phyloP scores from a whole-genome alignment of 768 basidiomycete species.

The Hirschioporus abietinus region DNA sequence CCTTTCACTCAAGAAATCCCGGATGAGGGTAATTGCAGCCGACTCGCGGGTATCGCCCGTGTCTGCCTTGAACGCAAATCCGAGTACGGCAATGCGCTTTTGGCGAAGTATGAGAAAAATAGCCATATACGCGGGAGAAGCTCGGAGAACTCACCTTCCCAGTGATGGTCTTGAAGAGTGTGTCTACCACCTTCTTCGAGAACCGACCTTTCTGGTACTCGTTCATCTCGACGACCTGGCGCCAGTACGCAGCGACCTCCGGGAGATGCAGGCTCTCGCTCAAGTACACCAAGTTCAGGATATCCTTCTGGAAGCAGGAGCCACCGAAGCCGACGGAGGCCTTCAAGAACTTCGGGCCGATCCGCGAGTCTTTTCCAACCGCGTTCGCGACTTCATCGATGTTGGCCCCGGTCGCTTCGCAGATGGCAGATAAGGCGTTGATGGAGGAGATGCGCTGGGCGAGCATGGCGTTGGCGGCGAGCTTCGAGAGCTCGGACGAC shows the following conservation, averaged over 20 bases:
- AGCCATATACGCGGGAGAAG: neutral
- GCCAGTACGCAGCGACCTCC: conserved; percentile 97
- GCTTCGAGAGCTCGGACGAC: conserved; percentile 97
- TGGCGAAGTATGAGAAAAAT: conserved; percentile 9
- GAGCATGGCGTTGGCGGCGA: conserved; percentile 99
- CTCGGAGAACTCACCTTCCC: conserved; percentile 62
- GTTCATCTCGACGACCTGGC: conserved; percentile 95
- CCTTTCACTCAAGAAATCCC: conserved; percentile 87
- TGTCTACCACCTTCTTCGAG: conserved; percentile 93
- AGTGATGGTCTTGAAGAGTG: conserved; percentile 97
- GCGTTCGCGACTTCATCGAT: conserved; percentile 96
- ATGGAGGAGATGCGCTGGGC: conserved; percentile 98
- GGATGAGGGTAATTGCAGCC: conserved; percentile 89
- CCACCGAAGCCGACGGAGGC: conserved; percentile 97
- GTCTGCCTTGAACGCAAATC: conserved; percentile 99
- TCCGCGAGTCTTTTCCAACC: conserved; percentile 86
- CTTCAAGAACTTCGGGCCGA: conserved; percentile 94
- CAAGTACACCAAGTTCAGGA: conserved; percentile 97
- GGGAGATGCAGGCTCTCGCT: conserved; percentile 92
- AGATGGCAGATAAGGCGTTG: conserved; percentile 97
- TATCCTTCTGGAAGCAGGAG: conserved; percentile 99
- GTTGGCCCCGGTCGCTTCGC: conserved; percentile 97
- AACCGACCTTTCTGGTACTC: conserved; percentile 97
- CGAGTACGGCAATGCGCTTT: conserved; percentile 90
- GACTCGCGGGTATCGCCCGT: conserved; percentile 99